A percentile compares a stretch with the other conserved stretches of the same genome.
Evolutionary conservation across 2,329 filamentous ascomycete species (phyloP).

Genomic region (Ophiostoma quercus): DNA sequence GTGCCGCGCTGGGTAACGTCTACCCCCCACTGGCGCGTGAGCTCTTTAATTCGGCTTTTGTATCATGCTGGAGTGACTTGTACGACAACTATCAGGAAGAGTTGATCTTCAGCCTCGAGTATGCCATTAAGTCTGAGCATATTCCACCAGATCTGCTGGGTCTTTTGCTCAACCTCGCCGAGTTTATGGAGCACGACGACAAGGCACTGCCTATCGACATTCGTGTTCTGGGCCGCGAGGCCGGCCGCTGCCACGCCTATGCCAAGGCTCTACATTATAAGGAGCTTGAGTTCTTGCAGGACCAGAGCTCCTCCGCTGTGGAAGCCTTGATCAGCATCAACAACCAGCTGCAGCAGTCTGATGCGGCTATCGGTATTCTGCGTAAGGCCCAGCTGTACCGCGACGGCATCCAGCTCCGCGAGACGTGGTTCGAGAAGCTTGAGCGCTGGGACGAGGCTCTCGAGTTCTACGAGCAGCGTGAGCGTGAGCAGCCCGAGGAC

Average conservation of each 20-base stretch:
- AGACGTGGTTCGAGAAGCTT: slow-evolving; percentile 98
- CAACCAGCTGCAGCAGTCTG: slow-evolving; percentile 96
- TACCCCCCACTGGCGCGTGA: slow-evolving; percentile 89
- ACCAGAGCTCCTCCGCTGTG: slow-evolving; percentile 90
- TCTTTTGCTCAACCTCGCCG: slow-evolving; percentile 87
- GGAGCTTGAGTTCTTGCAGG: slow-evolving; percentile 94
- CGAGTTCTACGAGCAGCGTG: slow-evolving; percentile 82
- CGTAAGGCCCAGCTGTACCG: slow-evolving; percentile 93
- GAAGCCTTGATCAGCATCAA: slow-evolving; percentile 99
- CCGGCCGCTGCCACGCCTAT: slow-evolving; percentile 93
- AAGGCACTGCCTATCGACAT: slow-evolving; percentile 98
- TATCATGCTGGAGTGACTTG: slow-evolving; percentile 96
- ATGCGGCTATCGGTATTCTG: slow-evolving; percentile 95
- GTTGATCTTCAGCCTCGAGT: slow-evolving; percentile 90
- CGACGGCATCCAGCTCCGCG: slow-evolving; percentile 86
- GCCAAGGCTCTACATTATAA: slow-evolving; percentile 99
- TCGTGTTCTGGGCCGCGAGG: slow-evolving; percentile 85
- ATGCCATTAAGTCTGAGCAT: slow-evolving; percentile 88
- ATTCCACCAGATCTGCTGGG: slow-evolving; percentile 94
- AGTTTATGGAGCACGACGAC: slow-evolving; percentile 99
- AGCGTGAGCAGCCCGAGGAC: slow-evolving; percentile 59
- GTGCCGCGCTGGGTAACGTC: slow-evolving; percentile 81
- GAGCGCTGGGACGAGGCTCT: slow-evolving; percentile 98
- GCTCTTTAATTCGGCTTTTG: slow-evolving; percentile 97
- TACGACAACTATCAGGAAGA: slow-evolving; percentile 98